Base-by-base conservation (phyloP, 2,329 filamentous ascomycete genomes). In the Venturiaceae sp. region DNA sequence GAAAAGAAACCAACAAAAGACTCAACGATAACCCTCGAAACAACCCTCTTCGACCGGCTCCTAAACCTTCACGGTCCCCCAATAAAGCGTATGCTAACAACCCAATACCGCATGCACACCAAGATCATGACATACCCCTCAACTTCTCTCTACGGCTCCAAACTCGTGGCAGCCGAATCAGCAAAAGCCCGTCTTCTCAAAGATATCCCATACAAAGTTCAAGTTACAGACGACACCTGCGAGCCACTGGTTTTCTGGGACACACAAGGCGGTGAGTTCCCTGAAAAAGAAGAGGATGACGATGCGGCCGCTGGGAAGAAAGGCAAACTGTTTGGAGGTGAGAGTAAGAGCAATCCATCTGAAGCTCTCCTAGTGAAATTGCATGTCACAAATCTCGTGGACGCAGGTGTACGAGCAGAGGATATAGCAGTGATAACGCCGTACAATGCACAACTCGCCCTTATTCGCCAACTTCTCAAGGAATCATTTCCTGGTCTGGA, bases 101-200 rank as follows among this genome's bases (percentile, higher is more conserved):
- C 88, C 4, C 94, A 99, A 74, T 99, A 99, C 71, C 90, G 94
- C 37, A 99, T 99, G 94, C 91, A 99, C 69, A 87, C 95, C 67
- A 84, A 80, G 57, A 97, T 99, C 66, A 97, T 97, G 92, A 81
- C 84, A 6, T 99, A 96, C 66, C 92, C 94, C 0, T 96, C 92
- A 0, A 82, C 88, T 62, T 86, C 92, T 68, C 79, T 97, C 11
- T 99, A 99, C 73, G 89, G 90, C 61, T 83, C 82, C 2, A 86
- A 86, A 66, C 81, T 99, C 1, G 75, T 92, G 2, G 92, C 94
- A 0, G 91, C 88, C 1, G 88, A 92, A 4, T 77, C 79, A 0
- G 94, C 97, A 62, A 88, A 86, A 69, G 75, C 74, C 5, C 83
- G 92, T 16, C 74, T 96, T 6, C 79, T 99, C 8, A 86, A 78